phyloP scores from a whole-genome alignment of 2,329 filamentous ascomycete species.

The Geosmithia flava region DNA sequence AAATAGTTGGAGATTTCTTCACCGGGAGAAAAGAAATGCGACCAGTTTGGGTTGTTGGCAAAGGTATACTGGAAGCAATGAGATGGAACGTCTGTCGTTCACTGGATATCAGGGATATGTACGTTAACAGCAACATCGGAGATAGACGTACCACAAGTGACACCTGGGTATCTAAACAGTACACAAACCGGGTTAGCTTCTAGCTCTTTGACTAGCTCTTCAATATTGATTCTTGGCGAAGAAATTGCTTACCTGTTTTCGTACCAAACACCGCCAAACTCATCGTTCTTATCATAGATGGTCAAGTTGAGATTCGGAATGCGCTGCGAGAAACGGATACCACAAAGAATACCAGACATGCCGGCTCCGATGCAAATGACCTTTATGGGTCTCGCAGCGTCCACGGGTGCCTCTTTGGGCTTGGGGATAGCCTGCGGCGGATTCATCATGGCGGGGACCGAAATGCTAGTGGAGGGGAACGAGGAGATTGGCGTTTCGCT shows the following conservation, averaged over 20 bases:
- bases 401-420: neutral
- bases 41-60: conserved; percentile 2
- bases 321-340: conserved; percentile 3
- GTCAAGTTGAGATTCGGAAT: conserved; percentile 3
- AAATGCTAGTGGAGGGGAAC: too few species aligned
- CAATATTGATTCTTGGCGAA: too few species aligned
- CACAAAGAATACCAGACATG: conserved; percentile 5
- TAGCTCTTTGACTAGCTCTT: too few species aligned
- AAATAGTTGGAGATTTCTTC: conserved; percentile 3
- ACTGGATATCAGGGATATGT: too few species aligned
- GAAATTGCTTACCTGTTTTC: conserved; percentile 1
- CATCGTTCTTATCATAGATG: conserved; percentile 6
- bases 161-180: neutral
- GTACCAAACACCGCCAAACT: conserved; percentile 4
- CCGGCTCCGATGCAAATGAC: conserved; percentile 6
- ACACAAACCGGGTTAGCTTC: too few species aligned
- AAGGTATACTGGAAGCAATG: conserved; percentile 3
- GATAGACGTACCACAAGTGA: neutral
- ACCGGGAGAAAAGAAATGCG: conserved; percentile 1
- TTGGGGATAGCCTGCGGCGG: neutral
- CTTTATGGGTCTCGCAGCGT: conserved; percentile 1
- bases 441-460: too few species aligned
- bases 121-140: neutral
- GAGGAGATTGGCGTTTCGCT: too few species aligned
- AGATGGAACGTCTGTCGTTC: too few species aligned